Evolutionary conservation across 306 rosid species (phyloP).

Genomic region (Fragaria vesca): DNA sequence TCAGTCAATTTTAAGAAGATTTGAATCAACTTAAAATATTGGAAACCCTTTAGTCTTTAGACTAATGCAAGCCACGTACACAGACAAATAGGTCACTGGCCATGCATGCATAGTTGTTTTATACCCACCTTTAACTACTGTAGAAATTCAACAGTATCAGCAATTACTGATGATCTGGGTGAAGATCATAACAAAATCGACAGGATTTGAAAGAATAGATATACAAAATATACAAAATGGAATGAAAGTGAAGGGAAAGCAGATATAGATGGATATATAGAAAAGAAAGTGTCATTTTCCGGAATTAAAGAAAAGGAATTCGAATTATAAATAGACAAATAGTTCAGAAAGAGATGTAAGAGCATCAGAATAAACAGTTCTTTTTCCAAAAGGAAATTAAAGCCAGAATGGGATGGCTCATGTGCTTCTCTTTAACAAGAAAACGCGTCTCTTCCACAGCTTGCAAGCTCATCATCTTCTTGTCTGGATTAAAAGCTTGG

Average conservation of each 20-base stretch:
- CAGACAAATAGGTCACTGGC: slow-evolving; percentile 2
- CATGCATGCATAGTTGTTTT: not conserved
- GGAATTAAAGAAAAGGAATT: not conserved
- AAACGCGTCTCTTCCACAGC: slow-evolving; percentile 8
- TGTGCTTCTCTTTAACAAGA: not conserved
- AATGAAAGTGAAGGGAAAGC: slow-evolving; percentile 8
- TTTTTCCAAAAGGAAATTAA: not conserved
- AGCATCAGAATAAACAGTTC: not conserved
- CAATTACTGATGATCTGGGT: not conserved
- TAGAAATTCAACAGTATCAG: not conserved
- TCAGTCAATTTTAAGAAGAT: not conserved
- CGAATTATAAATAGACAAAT: not conserved
- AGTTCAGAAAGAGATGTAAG: not conserved
- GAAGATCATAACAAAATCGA: not conserved
- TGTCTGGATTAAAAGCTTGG: not conserved
- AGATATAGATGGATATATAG: not conserved
- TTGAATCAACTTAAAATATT: not conserved
- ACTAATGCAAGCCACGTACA: not conserved
- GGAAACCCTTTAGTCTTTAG: not conserved
- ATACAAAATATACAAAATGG: not conserved
- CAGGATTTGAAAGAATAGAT: not conserved
- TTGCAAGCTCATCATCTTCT: not conserved
- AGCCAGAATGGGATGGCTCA: slow-evolving; percentile 7
- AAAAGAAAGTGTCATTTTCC: not conserved
- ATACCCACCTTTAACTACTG: not conserved